A percentile compares a stretch with the other conserved stretches of the same genome.
Conservation (phyloP, 129 eudicot species). For the Logfia minima region DNA sequence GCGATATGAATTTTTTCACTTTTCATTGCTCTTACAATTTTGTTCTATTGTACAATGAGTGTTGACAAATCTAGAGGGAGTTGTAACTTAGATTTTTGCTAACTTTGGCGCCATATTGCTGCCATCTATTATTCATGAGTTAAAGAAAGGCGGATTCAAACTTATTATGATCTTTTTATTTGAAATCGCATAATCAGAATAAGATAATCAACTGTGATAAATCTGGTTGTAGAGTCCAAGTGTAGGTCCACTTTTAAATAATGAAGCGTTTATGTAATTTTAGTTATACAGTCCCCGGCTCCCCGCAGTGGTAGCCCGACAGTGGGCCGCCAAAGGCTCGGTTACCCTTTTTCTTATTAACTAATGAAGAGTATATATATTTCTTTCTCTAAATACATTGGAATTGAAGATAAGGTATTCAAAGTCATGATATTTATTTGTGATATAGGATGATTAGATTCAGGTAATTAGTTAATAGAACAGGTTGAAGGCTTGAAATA, state of each 20-base stretch:
- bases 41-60: neutral
- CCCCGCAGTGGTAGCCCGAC: too few relatives aligned
- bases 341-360: too few relatives aligned
- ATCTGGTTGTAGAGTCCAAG: neutral
- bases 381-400: too few relatives aligned
- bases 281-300: too few relatives aligned
- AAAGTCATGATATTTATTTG: neutral
- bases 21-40: neutral
- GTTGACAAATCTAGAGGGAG: neutral
- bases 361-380: too few relatives aligned
- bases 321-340: too few relatives aligned
- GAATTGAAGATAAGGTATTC: neutral
- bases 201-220: neutral
- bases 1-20: neutral
- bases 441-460: too few relatives aligned
- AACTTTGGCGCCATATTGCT: neutral
- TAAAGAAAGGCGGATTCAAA: neutral
- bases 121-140: neutral
- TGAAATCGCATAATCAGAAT: neutral
- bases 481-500: neutral
- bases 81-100: neutral
- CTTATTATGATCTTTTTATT: neutral
- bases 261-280: too few relatives aligned
- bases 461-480: neutral
- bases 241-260: neutral